Base-by-base conservation (phyloP, 176 grass and related monocot species). In the Triticum dicoccoides region DNA sequence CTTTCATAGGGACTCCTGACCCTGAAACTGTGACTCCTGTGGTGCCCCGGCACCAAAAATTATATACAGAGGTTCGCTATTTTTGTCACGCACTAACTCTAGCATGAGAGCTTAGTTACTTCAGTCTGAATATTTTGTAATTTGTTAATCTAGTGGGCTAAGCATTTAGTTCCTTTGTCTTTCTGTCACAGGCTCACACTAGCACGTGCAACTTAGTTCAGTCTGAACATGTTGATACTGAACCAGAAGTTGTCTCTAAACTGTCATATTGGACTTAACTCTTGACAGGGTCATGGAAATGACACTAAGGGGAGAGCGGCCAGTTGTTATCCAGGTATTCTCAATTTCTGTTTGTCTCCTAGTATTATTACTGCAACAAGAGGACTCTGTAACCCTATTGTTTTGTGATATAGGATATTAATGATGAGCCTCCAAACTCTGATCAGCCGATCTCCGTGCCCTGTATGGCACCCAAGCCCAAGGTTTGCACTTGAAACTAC, bases 201-300 rank as follows among this genome's bases (percentile, higher is more conserved):
- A 38, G 37, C 6, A 38, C 7, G 7, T 38, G 37, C 37, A 38
- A 38, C 37, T 38, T 38, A 37, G 23, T 14, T 76, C 17, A 49
- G 9, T 37, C 77, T 61, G 14, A 13, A 15, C 24, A 0, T 67
- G 52, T 6, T 76, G 1, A 39, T 79, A 25, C 38, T 15, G 11
- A 80, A 52, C 45, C 29, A 32, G 18, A 81, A 58, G 29, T 8
- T 33, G 3, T 21, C 27, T 85, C 37, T 73, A 21, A 65, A 84
- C 56, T 56, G 3, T 42, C 7, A 68, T 29, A 80, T 54, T 89
- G 8, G 86, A 65, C 38, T 82, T 73, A 20, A 34, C 63, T 51
- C 30, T 82, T 88, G 72, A 69, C 88, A 95, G 1, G 93, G 82
- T 90, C 69, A 90, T 92, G 67, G 88, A 95, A 90, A 87, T 92